A percentile compares a stretch with the other conserved stretches of the same genome.
Conservation (phyloP, 495 filamentous ascomycete genomes). For the Neurospora sp. region DNA sequence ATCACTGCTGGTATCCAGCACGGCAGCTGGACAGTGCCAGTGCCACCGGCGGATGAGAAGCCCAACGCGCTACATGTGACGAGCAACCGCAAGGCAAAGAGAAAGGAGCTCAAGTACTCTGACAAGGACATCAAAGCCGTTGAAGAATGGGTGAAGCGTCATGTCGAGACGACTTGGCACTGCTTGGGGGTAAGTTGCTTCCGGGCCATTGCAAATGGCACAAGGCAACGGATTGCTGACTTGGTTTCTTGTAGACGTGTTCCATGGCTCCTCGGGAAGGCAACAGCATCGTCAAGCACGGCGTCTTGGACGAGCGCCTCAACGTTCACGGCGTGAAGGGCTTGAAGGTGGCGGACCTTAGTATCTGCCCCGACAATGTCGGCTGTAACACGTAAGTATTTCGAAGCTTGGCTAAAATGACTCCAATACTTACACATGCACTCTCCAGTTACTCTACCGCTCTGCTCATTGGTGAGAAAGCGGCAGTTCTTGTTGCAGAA, state of each 20-base stretch:
- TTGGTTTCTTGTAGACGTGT: constrained; percentile 45
- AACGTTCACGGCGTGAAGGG: constrained; percentile 74
- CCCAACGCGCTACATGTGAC: constrained; percentile 37
- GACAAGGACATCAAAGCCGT: constrained; percentile 58
- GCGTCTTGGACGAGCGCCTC: constrained; percentile 68
- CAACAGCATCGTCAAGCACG: constrained; percentile 71
- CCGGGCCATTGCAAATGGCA: not conserved
- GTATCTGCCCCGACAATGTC: constrained; percentile 75
- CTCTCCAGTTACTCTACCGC: constrained; percentile 50
- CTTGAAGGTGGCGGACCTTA: constrained; percentile 73
- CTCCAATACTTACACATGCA: not conserved
- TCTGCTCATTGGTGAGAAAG: constrained; percentile 77
- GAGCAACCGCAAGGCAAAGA: constrained; percentile 42
- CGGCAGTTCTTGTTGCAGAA: constrained; percentile 58
- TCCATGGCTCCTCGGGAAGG: constrained; percentile 73
- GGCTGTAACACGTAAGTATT: constrained; percentile 60
- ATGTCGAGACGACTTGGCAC: constrained; percentile 78
- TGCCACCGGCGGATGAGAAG: constrained; percentile 32
- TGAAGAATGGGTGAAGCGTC: constrained; percentile 68
- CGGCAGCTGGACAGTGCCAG: constrained; percentile 38
- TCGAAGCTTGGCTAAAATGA: not conserved
- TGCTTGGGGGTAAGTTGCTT: constrained; percentile 35
- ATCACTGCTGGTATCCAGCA: constrained; percentile 58
- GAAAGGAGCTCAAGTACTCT: constrained; percentile 55
- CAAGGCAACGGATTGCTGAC: constrained; percentile 4